Evolutionary conservation across 148 eudicot species (phyloP).

Genomic region (Gaultheria prostrata): DNA sequence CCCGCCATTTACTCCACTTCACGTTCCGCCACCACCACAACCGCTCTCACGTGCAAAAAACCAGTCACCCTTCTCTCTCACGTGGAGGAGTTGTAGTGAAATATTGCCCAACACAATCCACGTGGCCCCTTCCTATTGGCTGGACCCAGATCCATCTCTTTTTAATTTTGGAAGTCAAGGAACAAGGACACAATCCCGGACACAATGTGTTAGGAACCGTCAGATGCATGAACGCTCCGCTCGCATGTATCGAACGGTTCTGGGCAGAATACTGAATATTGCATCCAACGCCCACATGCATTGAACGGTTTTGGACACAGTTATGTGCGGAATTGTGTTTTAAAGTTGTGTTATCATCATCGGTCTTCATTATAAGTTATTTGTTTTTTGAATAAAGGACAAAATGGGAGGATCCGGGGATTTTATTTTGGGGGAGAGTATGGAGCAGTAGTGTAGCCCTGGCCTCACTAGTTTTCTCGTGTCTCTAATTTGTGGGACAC

Average conservation of each 20-base stretch:
- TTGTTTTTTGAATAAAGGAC: too few relatives aligned
- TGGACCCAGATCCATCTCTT: not conserved
- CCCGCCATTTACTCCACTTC: slow-evolving; percentile 18
- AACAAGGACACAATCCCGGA: too few relatives aligned
- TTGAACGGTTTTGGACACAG: too few relatives aligned
- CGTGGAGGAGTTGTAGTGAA: not conserved
- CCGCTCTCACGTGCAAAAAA: not conserved
- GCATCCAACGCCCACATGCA: too few relatives aligned
- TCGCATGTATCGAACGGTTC: too few relatives aligned
- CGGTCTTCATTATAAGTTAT: too few relatives aligned
- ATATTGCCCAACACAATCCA: not conserved
- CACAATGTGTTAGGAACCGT: too few relatives aligned
- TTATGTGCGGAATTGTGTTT: too few relatives aligned
- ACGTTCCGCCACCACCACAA: slow-evolving; percentile 7
- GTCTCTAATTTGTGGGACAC: not conserved
- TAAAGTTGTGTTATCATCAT: too few relatives aligned
- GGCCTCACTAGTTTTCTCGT: not conserved
- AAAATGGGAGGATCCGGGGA: not conserved
- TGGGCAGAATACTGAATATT: too few relatives aligned
- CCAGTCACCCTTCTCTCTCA: not conserved
- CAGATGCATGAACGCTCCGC: too few relatives aligned
- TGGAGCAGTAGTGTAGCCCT: not conserved
- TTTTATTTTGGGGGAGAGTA: not conserved
- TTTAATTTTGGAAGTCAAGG: too few relatives aligned
- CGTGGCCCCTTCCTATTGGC: not conserved